These are phyloP conservation scores for Ilyonectria robusta DNA, from an alignment of 2,329 filamentous ascomycete species.

Conservation along the genomic window DNA sequence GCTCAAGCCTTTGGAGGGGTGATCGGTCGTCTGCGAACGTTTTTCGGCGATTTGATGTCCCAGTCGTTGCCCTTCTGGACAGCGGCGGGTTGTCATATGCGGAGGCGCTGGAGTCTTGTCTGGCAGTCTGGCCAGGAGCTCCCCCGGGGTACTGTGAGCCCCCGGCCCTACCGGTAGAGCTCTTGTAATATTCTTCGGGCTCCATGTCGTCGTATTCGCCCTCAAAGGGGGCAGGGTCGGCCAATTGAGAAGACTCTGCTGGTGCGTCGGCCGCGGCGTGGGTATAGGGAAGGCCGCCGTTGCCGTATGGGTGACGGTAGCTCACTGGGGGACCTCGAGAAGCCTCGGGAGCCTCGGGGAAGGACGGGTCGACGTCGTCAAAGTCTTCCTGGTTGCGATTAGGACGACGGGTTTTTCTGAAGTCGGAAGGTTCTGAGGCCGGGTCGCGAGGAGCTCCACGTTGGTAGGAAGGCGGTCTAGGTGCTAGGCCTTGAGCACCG, in stretches of 20 bases:
- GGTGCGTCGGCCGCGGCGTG: slow-evolving; percentile 32
- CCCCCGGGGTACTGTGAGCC: slow-evolving; percentile 37
- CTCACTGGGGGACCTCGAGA: slow-evolving; percentile 71
- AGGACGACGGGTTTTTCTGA: slow-evolving; percentile 60
- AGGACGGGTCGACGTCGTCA: slow-evolving; percentile 55
- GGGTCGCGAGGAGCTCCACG: slow-evolving; percentile 60
- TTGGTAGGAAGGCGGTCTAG: slow-evolving; percentile 71
- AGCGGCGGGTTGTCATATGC: slow-evolving; percentile 45
- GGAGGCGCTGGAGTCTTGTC: slow-evolving; percentile 41
- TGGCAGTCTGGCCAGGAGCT: slow-evolving; percentile 40
- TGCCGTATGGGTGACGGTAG: slow-evolving; percentile 64
- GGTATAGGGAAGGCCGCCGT: slow-evolving; percentile 47
- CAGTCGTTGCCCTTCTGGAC: slow-evolving; percentile 57
- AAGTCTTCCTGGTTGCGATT: slow-evolving; percentile 54
- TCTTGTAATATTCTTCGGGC: slow-evolving; percentile 45
- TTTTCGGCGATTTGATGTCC: slow-evolving; percentile 63
- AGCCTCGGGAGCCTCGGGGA: slow-evolving; percentile 71
- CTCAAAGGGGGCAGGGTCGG: slow-evolving; percentile 22
- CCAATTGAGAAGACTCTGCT: slow-evolving; percentile 22
- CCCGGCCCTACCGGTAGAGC: slow-evolving; percentile 37
- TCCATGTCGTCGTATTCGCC: slow-evolving; percentile 46
- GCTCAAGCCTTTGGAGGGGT: slow-evolving; percentile 92
- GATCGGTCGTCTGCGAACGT: slow-evolving; percentile 86
- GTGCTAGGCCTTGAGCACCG: slow-evolving; percentile 67
- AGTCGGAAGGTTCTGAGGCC: slow-evolving; percentile 55